phyloP scores from a whole-genome alignment of 352 stramenopile genomes.

The Pythium rhizo-oryzae region DNA sequence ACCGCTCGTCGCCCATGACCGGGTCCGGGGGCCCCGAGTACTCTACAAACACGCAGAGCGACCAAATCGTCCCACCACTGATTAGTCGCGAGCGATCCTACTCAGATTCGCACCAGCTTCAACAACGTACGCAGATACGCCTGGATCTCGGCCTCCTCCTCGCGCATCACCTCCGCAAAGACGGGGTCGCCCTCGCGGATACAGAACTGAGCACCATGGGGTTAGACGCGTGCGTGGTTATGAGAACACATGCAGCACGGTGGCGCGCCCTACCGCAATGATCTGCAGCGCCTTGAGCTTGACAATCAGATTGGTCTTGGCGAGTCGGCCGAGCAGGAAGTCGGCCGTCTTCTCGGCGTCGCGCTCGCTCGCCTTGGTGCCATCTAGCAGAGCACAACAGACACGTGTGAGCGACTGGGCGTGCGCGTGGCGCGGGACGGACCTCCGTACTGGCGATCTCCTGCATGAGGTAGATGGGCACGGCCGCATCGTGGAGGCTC shows the following conservation, averaged over 20 bases:
- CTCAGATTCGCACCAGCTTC: neutral
- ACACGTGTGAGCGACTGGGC: neutral
- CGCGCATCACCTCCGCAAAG: conserved; percentile 61
- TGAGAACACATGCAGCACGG: neutral
- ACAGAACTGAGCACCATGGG: conserved; percentile 56
- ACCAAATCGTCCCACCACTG: neutral
- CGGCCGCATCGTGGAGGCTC: conserved; percentile 80
- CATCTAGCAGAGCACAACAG: conserved; percentile 35
- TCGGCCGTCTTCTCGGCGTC: conserved; percentile 82
- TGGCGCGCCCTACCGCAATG: conserved; percentile 50
- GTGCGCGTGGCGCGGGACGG: neutral
- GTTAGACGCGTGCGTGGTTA: neutral
- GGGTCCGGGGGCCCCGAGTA: conserved; percentile 76
- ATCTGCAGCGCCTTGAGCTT: conserved; percentile 88
- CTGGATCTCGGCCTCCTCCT: conserved; percentile 72
- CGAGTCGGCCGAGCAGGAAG: conserved; percentile 71
- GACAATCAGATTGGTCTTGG: conserved; percentile 85
- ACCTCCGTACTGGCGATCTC: conserved; percentile 67
- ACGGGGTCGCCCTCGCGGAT: conserved; percentile 66
- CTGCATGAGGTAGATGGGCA: conserved; percentile 86
- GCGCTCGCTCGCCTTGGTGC: conserved; percentile 60
- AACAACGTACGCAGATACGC: conserved; percentile 72
- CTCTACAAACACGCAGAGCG: conserved; percentile 39
- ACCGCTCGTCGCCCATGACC: conserved; percentile 82
- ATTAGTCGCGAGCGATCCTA: conserved; percentile 11